A percentile compares a stretch with the other conserved stretches of the same genome.
Evolutionary conservation across 768 basidiomycete genomes (phyloP).

Genomic region (Amanita subjunquillea): DNA sequence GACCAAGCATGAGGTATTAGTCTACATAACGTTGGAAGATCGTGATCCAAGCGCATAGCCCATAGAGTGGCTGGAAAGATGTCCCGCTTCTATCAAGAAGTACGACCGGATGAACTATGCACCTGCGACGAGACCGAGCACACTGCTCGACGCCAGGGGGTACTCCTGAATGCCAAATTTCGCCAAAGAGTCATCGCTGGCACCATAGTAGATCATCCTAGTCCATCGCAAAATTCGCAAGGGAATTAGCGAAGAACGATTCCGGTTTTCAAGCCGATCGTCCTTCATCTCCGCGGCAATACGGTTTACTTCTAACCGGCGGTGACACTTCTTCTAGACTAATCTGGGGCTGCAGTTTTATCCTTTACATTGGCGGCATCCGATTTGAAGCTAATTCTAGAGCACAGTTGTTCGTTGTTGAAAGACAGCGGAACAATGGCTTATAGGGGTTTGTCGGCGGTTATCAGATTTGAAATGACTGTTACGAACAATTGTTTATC

Average conservation of each 20-base stretch:
- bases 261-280: conserved; percentile 1
- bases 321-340: not conserved
- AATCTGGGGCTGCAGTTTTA: not conserved
- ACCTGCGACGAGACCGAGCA: not conserved
- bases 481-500: not conserved
- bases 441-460: not conserved
- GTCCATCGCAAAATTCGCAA: not conserved
- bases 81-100: not conserved
- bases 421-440: not conserved
- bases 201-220: not conserved
- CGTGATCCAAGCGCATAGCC: not conserved
- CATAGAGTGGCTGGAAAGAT: not conserved
- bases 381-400: not conserved
- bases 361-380: not conserved
- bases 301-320: not conserved
- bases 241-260: not conserved
- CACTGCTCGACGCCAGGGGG: not conserved
- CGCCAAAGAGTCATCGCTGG: not conserved
- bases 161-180: not conserved
- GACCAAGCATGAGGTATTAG: conserved; percentile 2
- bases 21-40: conserved; percentile 2
- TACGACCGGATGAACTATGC: not conserved
- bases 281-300: conserved; percentile 6
- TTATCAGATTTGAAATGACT: not conserved
- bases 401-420: not conserved